Evolutionary conservation across 768 basidiomycete genomes (phyloP), one percentile per base, ranked within the genome.

Genomic region (Coprinopsis marcescibilis): DNA sequence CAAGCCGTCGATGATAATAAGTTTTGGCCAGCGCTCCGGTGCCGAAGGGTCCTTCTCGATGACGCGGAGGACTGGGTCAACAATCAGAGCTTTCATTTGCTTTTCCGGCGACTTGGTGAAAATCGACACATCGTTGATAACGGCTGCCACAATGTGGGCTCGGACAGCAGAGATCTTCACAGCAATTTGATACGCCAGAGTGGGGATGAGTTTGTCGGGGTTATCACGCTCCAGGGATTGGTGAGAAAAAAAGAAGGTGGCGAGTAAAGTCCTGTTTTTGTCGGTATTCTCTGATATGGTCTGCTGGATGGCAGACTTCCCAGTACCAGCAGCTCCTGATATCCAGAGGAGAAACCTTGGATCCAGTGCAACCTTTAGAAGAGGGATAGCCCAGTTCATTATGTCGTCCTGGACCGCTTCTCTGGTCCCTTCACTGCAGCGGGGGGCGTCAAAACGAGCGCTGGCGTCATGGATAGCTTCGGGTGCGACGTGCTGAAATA

Each of bases 1-100:
- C n/a, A 52, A 24, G 2, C 45, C 51, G 39, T 52, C 51, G 26
- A 52, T 40, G 8, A 47, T n/a, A 14, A 52, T 39, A 8, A 38
- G 4, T 20, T 20, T 43, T 8, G 23, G 26, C 42, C 26, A 25
- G 15, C 7, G n/a, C 4, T 27, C 20, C 12, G 17, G 23, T 4
- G 25, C 42, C 6, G 7, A 8, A 36, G 35, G 15, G 8, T 17
- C 35, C 15, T 36, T 12, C n/a, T n/a, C n/a, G n/a, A n/a, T n/a
- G 6, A 19, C 35, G 8, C 20, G 35, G 8, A 17, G 6, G 13
- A 19, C 35, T 6, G 35, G 35, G 8, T 36, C 35, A 7, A 43
- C 25, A 23, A 50, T 19, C 7, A 50, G 27, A 5, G 6, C 17
- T 15, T 36, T 24, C 33, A 50, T 34, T 35, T 50, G 48, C 8